phyloP scores from a whole-genome alignment of 2,329 filamentous ascomycete species.

The Xylariaceae sp. region DNA sequence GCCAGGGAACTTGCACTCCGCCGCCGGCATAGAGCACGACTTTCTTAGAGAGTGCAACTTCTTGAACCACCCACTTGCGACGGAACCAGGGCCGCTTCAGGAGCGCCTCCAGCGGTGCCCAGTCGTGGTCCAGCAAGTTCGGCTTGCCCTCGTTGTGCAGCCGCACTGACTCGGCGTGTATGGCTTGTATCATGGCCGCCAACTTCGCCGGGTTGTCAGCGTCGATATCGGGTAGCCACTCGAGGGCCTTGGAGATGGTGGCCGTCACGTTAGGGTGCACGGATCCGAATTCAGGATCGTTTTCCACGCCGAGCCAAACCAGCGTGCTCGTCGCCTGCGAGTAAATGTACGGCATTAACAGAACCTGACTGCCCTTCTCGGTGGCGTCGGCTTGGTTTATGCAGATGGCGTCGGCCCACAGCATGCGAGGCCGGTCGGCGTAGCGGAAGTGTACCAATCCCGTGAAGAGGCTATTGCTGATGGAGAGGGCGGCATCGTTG shows the following conservation, averaged over 20 bases:
- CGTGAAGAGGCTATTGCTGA: conserved; percentile 9
- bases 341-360: conserved; percentile 14
- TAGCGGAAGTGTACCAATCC: conserved; percentile 10
- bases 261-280: conserved; percentile 1
- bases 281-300: conserved; percentile 3
- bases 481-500: background rate
- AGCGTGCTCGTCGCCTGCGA: conserved; percentile 5
- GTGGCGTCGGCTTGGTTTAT: conserved; percentile 7
- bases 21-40: conserved; percentile 5
- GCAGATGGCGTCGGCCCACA: conserved; percentile 14
- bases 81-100: conserved; percentile 13
- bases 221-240: conserved; percentile 1
- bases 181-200: background rate
- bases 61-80: conserved; percentile 14
- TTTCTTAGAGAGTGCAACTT: conserved; percentile 4
- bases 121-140: conserved; percentile 9
- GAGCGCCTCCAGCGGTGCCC: conserved; percentile 3
- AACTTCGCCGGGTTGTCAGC: background rate
- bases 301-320: conserved; percentile 6
- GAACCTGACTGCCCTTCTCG: conserved; percentile 6
- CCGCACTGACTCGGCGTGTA: background rate
- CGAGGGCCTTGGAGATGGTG: background rate
- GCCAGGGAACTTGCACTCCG: conserved; percentile 3
- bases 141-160: conserved; percentile 7
- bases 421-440: conserved; percentile 3